These are phyloP conservation scores for Sporisorium graminicola DNA, from an alignment of 1,284 basidiomycete genomes.

Conservation along the genomic window DNA sequence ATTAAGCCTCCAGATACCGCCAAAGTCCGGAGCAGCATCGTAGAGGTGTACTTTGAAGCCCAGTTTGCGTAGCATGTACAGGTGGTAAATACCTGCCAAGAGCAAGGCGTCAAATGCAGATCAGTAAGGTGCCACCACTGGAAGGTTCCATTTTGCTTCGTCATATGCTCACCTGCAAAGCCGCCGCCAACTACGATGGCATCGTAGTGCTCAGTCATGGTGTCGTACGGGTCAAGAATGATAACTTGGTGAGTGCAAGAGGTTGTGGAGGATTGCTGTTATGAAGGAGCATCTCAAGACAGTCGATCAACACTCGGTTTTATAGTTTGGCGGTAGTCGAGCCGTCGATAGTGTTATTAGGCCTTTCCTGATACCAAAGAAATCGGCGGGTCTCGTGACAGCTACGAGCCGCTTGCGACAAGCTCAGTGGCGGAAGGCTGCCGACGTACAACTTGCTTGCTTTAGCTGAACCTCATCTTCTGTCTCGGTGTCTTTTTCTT, in stretches of 20 bases:
- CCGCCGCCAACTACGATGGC: constrained; percentile 48
- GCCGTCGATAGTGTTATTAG: not conserved
- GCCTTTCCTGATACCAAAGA: not conserved
- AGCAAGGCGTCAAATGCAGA: not conserved
- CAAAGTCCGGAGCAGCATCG: constrained; percentile 53
- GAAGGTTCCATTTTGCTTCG: not conserved
- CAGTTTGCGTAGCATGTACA: constrained; percentile 43
- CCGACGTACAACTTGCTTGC: constrained; percentile 18
- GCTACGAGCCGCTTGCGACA: not conserved
- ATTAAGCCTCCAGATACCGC: constrained; percentile 50
- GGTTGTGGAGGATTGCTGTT: not conserved
- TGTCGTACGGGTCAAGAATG: not conserved
- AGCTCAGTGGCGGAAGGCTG: constrained; percentile 10
- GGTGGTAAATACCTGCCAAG: constrained; percentile 45
- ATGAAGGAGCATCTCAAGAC: not conserved
- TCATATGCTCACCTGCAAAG: constrained; percentile 29
- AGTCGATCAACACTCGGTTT: not conserved
- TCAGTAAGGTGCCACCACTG: not conserved
- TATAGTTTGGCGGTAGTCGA: not conserved
- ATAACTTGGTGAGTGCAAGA: not conserved
- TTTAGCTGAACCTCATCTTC: not conserved
- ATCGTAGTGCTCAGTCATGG: constrained; percentile 50
- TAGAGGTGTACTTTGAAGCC: constrained; percentile 52
- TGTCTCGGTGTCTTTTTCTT: not conserved
- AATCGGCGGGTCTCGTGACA: not conserved